phyloP scores from a whole-genome alignment of 176 grass and related monocot genomes.

The Cenchrus americanus region DNA sequence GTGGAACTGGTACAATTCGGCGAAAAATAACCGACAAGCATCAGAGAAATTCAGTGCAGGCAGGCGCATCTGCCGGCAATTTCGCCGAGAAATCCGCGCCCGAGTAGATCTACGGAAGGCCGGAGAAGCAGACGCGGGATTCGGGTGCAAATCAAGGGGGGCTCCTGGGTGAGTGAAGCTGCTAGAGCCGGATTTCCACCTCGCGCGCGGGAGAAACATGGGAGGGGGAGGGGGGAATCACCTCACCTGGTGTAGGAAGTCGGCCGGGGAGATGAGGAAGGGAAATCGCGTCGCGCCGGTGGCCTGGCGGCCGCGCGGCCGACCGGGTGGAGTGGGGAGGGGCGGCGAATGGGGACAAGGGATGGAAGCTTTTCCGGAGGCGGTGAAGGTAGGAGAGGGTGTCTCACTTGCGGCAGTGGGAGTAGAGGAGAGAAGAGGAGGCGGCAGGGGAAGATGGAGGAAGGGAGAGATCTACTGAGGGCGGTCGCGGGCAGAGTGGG shows the following conservation, averaged over 20 bases:
- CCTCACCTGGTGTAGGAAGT: constrained; percentile 18
- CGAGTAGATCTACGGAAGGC: constrained; percentile 16
- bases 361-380: constrained; percentile 20
- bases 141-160: too few relatives aligned
- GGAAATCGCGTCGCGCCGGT: too few relatives aligned
- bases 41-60: too few relatives aligned
- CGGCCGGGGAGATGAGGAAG: constrained; percentile 2
- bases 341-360: too few relatives aligned
- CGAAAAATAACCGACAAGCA: neutral
- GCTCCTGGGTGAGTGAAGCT: neutral
- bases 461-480: too few relatives aligned
- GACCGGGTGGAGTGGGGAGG: too few relatives aligned
- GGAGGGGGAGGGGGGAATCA: too few relatives aligned
- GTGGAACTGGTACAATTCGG: neutral
- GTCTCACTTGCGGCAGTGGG: constrained; percentile 35
- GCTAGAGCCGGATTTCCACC: neutral
- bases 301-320: too few relatives aligned
- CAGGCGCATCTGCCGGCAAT: neutral
- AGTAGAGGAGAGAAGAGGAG: too few relatives aligned
- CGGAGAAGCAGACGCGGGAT: neutral
- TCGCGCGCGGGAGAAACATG: neutral
- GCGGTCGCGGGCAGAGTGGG: too few relatives aligned
- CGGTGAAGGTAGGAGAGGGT: neutral
- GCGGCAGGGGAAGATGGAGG: too few relatives aligned
- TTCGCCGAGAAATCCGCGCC: neutral